Percentiles rank a stretch among this genome's conserved stretches.
Evolutionary conservation across 1,284 basidiomycete species (phyloP).

Genomic region (Leccinum subrobustum): DNA sequence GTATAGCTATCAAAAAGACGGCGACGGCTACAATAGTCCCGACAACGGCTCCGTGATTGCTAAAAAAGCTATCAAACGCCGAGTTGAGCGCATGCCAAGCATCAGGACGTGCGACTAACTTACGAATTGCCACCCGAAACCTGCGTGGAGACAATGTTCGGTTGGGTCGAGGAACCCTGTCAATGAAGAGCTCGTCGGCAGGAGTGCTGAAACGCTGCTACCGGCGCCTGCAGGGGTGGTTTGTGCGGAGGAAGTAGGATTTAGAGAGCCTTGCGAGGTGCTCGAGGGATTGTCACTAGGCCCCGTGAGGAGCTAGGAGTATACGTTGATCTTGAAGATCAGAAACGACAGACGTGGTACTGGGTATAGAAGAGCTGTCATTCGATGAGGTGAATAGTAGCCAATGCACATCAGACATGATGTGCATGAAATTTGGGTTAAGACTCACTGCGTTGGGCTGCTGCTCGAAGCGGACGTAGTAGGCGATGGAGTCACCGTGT

Average conservation of each 20-base stretch:
- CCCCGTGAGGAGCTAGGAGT: neutral
- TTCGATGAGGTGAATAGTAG: neutral
- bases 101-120: constrained; percentile 14
- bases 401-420: neutral
- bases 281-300: neutral
- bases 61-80: constrained; percentile 46
- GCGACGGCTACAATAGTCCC: constrained; percentile 58
- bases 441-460: constrained; percentile 2
- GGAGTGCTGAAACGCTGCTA: constrained; percentile 40
- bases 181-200: constrained; percentile 39
- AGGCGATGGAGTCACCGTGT: neutral
- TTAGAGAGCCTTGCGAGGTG: neutral
- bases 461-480: neutral
- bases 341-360: neutral
- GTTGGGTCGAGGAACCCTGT: constrained; percentile 42
- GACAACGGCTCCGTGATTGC: constrained; percentile 52
- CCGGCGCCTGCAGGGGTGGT: constrained; percentile 14
- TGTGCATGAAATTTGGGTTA: neutral
- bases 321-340: neutral
- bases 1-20: constrained; percentile 39
- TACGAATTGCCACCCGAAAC: constrained; percentile 21
- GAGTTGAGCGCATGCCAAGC: neutral
- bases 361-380: neutral
- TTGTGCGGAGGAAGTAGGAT: neutral
- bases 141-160: constrained; percentile 45